phyloP scores from a whole-genome alignment of 1,139 yeast species.

The Blastobotrys elegans region DNA sequence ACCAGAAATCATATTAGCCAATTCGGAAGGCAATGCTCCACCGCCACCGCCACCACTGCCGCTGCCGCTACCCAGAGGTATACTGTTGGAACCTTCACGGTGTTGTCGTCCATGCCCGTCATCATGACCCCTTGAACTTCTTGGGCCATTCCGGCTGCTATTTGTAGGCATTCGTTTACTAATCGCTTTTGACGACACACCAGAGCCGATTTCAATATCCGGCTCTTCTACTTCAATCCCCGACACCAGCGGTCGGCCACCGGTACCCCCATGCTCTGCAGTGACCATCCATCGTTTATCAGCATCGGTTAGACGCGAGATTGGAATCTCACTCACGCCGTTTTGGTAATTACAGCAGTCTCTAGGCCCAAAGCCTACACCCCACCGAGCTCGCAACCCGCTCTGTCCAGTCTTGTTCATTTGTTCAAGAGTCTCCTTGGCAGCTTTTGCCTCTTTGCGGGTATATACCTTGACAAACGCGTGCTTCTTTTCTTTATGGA shows the following conservation, averaged over 20 bases:
- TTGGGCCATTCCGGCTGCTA: slow-evolving; percentile 80
- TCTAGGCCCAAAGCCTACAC: slow-evolving; percentile 98
- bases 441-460: slow-evolving; percentile 87
- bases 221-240: slow-evolving; percentile 94
- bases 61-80: slow-evolving; percentile 11
- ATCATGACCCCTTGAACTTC: slow-evolving; percentile 47
- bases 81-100: too few species aligned
- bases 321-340: slow-evolving; percentile 83
- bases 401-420: slow-evolving; percentile 49
- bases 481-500: slow-evolving; percentile 85
- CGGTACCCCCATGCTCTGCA: slow-evolving; percentile 98
- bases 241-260: slow-evolving; percentile 75
- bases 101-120: too few species aligned
- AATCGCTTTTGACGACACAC: slow-evolving; percentile 89
- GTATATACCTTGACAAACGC: slow-evolving; percentile 96
- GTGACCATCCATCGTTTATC: slow-evolving; percentile 83
- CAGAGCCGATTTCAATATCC: slow-evolving; percentile 93
- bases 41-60: slow-evolving; percentile 6
- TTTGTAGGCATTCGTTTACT: slow-evolving; percentile 37
- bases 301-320: slow-evolving; percentile 85
- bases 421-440: slow-evolving; percentile 44
- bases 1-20: slow-evolving; percentile 11
- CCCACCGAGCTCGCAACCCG: slow-evolving; percentile 85
- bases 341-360: slow-evolving; percentile 94
- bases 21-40: slow-evolving; percentile 18